These are phyloP conservation scores for Epichloe gansuensis DNA, from an alignment of 2,329 filamentous ascomycete species.

Conservation along the genomic window DNA sequence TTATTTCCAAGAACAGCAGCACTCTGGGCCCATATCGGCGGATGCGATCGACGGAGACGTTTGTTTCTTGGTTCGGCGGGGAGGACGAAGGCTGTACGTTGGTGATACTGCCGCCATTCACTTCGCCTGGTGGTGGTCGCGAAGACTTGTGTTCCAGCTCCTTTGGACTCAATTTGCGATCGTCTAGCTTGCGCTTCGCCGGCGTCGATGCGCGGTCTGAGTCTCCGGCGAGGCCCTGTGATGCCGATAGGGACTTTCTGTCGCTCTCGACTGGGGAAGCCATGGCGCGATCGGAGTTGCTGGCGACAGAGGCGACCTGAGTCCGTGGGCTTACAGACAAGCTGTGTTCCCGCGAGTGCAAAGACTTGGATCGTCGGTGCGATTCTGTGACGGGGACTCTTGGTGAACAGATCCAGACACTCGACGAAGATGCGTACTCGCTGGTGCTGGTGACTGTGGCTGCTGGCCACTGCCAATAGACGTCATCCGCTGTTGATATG, in stretches of 20 bases:
- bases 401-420: slow-evolving; percentile 28
- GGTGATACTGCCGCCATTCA: slow-evolving; percentile 27
- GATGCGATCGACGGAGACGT: slow-evolving; percentile 22
- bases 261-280: slow-evolving; percentile 15
- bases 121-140: slow-evolving; percentile 36
- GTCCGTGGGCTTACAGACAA: slow-evolving; percentile 73
- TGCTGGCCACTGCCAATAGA: slow-evolving; percentile 19
- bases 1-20: slow-evolving; percentile 22
- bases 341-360: slow-evolving; percentile 55
- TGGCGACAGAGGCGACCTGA: slow-evolving; percentile 40
- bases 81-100: slow-evolving; percentile 17
- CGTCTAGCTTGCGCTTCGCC: slow-evolving; percentile 28
- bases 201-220: slow-evolving; percentile 23
- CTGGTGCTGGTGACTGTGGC: slow-evolving; percentile 19
- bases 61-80: slow-evolving; percentile 27
- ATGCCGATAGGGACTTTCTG: slow-evolving; percentile 11
- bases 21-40: slow-evolving; percentile 38
- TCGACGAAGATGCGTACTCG: slow-evolving; percentile 15
- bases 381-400: slow-evolving; percentile 30
- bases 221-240: slow-evolving; percentile 18
- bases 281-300: slow-evolving; percentile 23
- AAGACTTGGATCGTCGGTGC: slow-evolving; percentile 38
- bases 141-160: slow-evolving; percentile 38
- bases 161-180: slow-evolving; percentile 31
- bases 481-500: slow-evolving; percentile 42